Base-by-base conservation (phyloP, 1,284 basidiomycete species). In the Trametes versicolor region DNA sequence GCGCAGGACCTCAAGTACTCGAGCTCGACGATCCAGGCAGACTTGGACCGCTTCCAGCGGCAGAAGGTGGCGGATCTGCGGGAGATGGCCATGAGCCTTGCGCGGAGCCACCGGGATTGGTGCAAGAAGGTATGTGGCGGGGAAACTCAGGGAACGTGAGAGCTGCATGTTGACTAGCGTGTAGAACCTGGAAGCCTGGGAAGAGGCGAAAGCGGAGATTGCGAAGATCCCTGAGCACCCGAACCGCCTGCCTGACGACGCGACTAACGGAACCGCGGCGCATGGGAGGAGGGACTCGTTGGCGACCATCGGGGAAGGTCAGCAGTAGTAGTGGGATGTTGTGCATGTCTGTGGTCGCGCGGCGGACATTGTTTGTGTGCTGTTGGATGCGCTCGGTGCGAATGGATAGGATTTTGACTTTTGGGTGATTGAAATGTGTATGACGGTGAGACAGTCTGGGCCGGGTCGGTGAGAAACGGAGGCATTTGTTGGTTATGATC, bases 41-140 rank as follows among this genome's bases (percentile, higher is more conserved):
- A 99, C 79, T 83, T 99, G 68, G 98, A 99, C 80, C 87, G 98
- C 47, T 99, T 99, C 81, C 98, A 99, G 77, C 87, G 98, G 23
- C 96, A 99, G 81, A 99, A 99, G 78, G 97, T 99, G 5, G 94
- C 95, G 3, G 98, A 99, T 80, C 74, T 99, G 67, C 85, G 95
- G 45, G 92, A 97, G 74, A 95, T 99, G 93, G 84, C 93, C 58
- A 92, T 99, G 68, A 88, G 89, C 72, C 93, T 98, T 84, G 95
- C 96, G 1, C 86, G 87, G 71, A 91, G 91, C 66, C 98, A 99
- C 77, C 87, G 93, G 55, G 97, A 99, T 69, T 98, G 96, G 94
- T 97, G 96, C 76, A 89, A 92, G 80, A 94, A 96, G 88, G 96
- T 95, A 67, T 17, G 53, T 25, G 37, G 34, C 36, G 21, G 60